Evolutionary conservation across 441 rosid genomes (phyloP).

Genomic region (Syzygium malaccense): DNA sequence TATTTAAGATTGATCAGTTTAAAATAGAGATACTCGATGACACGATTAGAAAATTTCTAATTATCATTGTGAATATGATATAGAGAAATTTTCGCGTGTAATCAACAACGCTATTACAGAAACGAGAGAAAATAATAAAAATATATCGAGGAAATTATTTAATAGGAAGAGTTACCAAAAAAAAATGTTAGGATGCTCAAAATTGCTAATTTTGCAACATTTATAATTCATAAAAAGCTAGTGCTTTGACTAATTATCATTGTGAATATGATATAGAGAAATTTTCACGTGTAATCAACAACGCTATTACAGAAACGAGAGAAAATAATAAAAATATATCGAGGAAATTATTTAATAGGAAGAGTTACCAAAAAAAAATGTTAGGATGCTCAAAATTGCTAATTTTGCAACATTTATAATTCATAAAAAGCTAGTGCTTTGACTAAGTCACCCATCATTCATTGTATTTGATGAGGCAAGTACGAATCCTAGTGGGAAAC

Average conservation of each 20-base stretch:
- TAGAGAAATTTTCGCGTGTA: not conserved
- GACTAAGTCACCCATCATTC: not conserved
- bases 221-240: not conserved
- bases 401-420: not conserved
- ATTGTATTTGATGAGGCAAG: not conserved
- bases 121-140: not conserved
- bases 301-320: not conserved
- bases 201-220: not conserved
- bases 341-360: not conserved
- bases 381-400: not conserved
- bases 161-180: not conserved
- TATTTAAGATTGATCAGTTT: not conserved
- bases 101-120: not conserved
- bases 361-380: not conserved
- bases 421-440: not conserved
- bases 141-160: not conserved
- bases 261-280: not conserved
- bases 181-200: not conserved
- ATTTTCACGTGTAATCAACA: not conserved
- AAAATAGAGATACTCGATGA: not conserved
- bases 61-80: not conserved
- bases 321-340: not conserved
- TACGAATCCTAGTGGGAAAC: not conserved
- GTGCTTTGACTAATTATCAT: accelerated
- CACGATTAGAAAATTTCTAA: not conserved